Conservation (phyloP, 1,139 yeast genomes). For the Schizosaccharomyces versatilis region DNA sequence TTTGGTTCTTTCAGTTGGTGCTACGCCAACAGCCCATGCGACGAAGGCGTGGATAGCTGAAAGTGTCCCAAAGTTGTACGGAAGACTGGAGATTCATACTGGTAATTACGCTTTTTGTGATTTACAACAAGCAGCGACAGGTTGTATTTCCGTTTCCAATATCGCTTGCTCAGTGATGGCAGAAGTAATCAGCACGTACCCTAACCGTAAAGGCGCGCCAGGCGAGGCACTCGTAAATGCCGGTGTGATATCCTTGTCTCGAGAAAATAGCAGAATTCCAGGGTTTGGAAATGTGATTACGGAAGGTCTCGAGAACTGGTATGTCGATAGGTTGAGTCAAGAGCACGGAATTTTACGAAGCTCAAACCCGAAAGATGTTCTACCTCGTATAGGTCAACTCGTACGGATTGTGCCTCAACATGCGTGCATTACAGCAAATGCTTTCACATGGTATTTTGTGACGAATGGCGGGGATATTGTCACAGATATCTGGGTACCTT, state of each 20-base stretch:
- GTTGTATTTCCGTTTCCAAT: slow-evolving; percentile 27
- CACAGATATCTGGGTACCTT: slow-evolving; percentile 51
- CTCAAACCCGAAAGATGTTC: slow-evolving; percentile 13
- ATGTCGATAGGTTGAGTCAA: slow-evolving; percentile 31
- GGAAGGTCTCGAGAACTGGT: slow-evolving; percentile 27
- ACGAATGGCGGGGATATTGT: slow-evolving; percentile 23
- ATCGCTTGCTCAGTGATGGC: slow-evolving; percentile 40
- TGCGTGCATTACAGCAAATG: slow-evolving; percentile 49
- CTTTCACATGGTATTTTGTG: slow-evolving; percentile 37
- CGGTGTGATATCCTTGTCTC: slow-evolving; percentile 47
- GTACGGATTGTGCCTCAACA: slow-evolving; percentile 48
- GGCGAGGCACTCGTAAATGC: slow-evolving; percentile 51
- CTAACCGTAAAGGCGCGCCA: slow-evolving; percentile 25
- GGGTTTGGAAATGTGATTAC: slow-evolving; percentile 26
- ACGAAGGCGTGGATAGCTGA: slow-evolving; percentile 20
- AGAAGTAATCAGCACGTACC: slow-evolving; percentile 41
- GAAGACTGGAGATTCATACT: slow-evolving; percentile 48
- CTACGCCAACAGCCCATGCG: slow-evolving; percentile 63
- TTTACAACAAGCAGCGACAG: slow-evolving; percentile 52
- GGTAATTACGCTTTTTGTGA: slow-evolving; percentile 60
- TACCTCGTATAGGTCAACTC: slow-evolving; percentile 34
- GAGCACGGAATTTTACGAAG: slow-evolving; percentile 30
- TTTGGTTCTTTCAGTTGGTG: slow-evolving; percentile 41
- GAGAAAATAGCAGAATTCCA: slow-evolving; percentile 32
- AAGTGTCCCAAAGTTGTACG: slow-evolving; percentile 19